A percentile compares a stretch with the other conserved stretches of the same genome.
Evolutionary conservation across 495 filamentous ascomycete species (phyloP).

Genomic region (Cercophora newfieldiana): DNA sequence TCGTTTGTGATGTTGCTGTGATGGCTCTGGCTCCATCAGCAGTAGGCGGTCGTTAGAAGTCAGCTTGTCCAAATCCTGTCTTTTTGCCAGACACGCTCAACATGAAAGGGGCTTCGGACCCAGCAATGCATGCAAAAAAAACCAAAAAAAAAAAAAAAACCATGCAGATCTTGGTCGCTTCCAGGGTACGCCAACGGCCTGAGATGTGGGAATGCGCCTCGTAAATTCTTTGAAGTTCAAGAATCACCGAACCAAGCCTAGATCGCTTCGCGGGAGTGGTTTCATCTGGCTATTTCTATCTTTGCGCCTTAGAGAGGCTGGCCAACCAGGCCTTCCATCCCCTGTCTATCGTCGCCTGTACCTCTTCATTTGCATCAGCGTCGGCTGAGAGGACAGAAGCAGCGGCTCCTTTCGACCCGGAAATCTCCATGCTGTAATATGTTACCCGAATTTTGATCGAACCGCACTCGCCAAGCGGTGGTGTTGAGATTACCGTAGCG

Average conservation of each 20-base stretch:
- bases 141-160: neutral
- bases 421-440: neutral
- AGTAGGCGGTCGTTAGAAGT: no score
- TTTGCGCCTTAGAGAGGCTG: neutral
- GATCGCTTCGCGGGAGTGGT: neutral
- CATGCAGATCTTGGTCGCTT: neutral
- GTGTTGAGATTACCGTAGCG: neutral
- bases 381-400: no score
- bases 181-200: neutral
- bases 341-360: neutral
- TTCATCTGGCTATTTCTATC: neutral
- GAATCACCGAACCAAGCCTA: neutral
- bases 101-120: no score
- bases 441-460: neutral
- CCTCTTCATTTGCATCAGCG: neutral
- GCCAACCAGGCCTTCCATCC: no score
- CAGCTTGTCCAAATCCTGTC: no score
- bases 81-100: no score
- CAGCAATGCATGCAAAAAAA: neutral
- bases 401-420: neutral
- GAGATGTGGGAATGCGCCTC: neutral
- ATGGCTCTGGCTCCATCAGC: no score
- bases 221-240: no score
- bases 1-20: no score
- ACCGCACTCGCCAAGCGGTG: neutral